Conservation (phyloP, 257 asterid genomes). For the Penstemon barbatus region DNA sequence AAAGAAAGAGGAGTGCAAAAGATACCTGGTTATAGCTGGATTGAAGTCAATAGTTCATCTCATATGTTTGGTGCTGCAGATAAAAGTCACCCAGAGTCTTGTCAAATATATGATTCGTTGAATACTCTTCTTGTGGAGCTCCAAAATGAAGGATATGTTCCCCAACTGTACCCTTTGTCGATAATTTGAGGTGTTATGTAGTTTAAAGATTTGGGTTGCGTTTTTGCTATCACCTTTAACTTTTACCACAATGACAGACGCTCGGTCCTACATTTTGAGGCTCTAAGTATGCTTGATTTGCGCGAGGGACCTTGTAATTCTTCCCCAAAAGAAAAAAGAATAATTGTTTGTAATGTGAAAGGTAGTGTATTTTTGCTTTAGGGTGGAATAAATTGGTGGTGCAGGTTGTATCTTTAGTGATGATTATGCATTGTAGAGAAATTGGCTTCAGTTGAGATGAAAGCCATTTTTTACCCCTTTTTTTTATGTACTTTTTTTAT, state of each 20-base stretch:
- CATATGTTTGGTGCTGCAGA: slow-evolving; percentile 84
- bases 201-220: too few species aligned
- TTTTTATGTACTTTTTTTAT: slow-evolving; percentile 20
- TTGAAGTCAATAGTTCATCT: slow-evolving; percentile 55
- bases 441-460: slow-evolving; percentile 26
- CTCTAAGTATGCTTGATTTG: too few species aligned
- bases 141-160: slow-evolving; percentile 56
- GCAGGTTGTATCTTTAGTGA: slow-evolving; percentile 19
- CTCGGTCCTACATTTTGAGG: too few species aligned
- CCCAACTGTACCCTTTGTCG: slow-evolving; percentile 1
- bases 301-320: too few species aligned
- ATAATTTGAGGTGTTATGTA: too few species aligned
- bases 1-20: slow-evolving; percentile 77
- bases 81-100: slow-evolving; percentile 58
- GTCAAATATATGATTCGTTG: slow-evolving; percentile 50
- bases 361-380: neutral
- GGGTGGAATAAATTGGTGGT: slow-evolving; percentile 28
- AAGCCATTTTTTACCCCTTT: slow-evolving; percentile 28
- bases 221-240: too few species aligned
- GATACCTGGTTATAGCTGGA: slow-evolving; percentile 82
- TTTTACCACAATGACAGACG: too few species aligned
- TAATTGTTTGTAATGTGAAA: too few species aligned
- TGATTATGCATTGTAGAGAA: slow-evolving; percentile 25
- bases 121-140: slow-evolving; percentile 61
- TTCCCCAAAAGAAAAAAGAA: too few species aligned